These are phyloP conservation scores for Rutidosis leptorrhynchoides DNA, from an alignment of 129 eudicot genomes.

Conservation along the genomic window DNA sequence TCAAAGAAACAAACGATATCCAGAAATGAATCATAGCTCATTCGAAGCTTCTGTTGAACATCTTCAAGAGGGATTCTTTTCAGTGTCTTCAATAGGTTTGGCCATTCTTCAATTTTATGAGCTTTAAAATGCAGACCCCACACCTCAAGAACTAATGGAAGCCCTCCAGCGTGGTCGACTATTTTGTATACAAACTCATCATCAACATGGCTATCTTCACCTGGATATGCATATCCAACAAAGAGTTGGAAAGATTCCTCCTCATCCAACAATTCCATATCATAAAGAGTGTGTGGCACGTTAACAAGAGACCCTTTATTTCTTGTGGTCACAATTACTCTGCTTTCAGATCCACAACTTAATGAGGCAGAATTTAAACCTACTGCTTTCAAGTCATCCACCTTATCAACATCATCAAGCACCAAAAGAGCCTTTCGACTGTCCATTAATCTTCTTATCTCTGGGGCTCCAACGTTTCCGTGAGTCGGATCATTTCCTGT, in stretches of 20 bases:
- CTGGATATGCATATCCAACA: neutral
- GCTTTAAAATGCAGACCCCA: no score
- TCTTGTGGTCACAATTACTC: neutral
- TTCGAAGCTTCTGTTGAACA: no score
- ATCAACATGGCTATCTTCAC: neutral
- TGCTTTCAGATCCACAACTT: neutral
- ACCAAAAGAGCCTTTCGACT: neutral
- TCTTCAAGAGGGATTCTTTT: no score
- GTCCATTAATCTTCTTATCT: neutral
- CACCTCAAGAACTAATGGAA: conserved; percentile 3
- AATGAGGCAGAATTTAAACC: neutral
- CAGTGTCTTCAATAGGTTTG: no score
- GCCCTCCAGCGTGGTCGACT: no score
- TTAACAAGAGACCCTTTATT: neutral
- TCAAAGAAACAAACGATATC: no score
- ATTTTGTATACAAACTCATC: neutral
- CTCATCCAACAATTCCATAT: neutral
- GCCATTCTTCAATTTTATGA: no score
- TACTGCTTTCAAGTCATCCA: neutral
- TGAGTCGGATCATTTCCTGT: neutral
- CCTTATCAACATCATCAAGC: neutral
- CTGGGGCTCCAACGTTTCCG: neutral
- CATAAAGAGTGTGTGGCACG: neutral
- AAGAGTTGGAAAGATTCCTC: neutral
- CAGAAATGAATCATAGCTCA: no score